Conservation (phyloP, 257 asterid genomes). For the Cordia subcordata region DNA sequence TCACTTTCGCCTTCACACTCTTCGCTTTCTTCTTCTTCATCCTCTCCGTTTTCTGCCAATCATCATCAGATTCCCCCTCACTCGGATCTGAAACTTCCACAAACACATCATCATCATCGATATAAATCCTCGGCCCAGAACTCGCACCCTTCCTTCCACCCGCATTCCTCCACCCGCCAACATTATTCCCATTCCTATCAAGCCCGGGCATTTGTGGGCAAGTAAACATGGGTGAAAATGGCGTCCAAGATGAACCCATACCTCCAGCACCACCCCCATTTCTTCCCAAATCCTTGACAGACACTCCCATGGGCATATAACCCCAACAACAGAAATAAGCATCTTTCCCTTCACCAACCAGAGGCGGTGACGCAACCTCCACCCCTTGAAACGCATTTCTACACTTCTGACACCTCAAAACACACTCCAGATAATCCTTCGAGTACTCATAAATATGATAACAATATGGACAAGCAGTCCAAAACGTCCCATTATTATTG, state of each 20-base stretch:
- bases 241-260: constrained; percentile 64
- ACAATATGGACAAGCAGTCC: constrained; percentile 87
- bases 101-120: constrained; percentile 63
- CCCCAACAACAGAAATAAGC: constrained; percentile 80
- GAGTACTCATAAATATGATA: constrained; percentile 81
- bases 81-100: constrained; percentile 63
- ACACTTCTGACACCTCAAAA: constrained; percentile 72
- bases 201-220: constrained; percentile 32
- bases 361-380: constrained; percentile 63
- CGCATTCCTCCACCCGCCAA: constrained; percentile 15
- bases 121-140: constrained; percentile 46
- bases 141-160: constrained; percentile 28
- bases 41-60: constrained; percentile 38
- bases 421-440: constrained; percentile 54
- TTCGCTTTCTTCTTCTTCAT: constrained; percentile 28
- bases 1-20: constrained; percentile 13
- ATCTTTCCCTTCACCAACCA: constrained; percentile 54
- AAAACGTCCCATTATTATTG: constrained; percentile 29
- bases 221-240: constrained; percentile 76
- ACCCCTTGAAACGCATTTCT: constrained; percentile 79
- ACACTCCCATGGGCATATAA: constrained; percentile 52
- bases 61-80: constrained; percentile 52
- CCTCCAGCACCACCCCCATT: constrained; percentile 11
- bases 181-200: constrained; percentile 13
- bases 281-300: constrained; percentile 40